phyloP scores from a whole-genome alignment of 345 rosid species.

The Eucalyptus grandis region DNA sequence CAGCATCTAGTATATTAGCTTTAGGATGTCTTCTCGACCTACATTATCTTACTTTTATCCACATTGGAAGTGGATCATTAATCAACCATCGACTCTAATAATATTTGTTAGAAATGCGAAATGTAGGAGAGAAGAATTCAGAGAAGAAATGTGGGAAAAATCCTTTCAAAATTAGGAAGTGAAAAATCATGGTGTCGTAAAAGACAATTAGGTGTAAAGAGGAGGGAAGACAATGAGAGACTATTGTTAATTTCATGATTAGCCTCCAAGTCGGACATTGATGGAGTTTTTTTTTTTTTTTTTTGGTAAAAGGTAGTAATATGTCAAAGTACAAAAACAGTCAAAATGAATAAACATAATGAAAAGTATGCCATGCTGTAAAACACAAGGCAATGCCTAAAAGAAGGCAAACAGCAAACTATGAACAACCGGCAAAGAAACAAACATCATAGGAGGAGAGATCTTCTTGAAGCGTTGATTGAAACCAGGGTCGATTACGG shows the following conservation, averaged over 20 bases:
- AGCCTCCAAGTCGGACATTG: neutral
- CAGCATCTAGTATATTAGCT: neutral
- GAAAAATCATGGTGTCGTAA: rapidly evolving
- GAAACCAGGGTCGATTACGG: too few species aligned
- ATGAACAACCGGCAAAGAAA: too few species aligned
- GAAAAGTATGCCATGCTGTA: too few species aligned
- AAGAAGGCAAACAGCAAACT: too few species aligned
- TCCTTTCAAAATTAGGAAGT: neutral
- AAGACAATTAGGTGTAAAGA: neutral
- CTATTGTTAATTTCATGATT: neutral
- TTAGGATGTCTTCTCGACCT: neutral
- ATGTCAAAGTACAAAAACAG: too few species aligned
- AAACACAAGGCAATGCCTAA: too few species aligned
- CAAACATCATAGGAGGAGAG: too few species aligned
- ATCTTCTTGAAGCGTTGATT: too few species aligned
- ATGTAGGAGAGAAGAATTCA: neutral
- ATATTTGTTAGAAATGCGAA: neutral
- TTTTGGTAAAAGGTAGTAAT: too few species aligned
- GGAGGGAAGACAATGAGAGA: neutral
- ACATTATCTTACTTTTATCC: neutral
- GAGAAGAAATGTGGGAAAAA: neutral
- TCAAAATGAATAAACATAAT: too few species aligned
- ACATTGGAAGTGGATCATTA: neutral
- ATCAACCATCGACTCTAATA: neutral
- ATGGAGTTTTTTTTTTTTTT: neutral